Evolutionary conservation across 2,329 filamentous ascomycete genomes (phyloP), one percentile per base, ranked within the genome.

Genomic region (Geosmithia flava): DNA sequence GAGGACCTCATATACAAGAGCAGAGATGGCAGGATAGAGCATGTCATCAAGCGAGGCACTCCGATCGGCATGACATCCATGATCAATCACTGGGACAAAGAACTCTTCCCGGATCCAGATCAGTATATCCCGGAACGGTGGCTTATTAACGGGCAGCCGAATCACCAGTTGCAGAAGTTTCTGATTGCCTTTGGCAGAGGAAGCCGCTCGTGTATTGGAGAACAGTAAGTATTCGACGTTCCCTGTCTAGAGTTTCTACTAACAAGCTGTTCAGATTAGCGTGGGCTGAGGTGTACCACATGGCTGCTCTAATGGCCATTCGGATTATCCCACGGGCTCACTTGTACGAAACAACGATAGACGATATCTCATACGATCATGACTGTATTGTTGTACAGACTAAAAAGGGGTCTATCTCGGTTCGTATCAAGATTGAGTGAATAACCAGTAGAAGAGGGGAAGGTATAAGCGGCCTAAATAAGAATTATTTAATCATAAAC

Each of bases 341-440:
- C 13, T 29, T 55, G 16, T 50, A 51, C 30, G 51, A 54, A 33
- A 55, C 51, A 15, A 51, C 51, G 2, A 47, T 50, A 13, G 51
- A 54, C 10, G 51, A 55, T 20, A 48, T 53, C 17, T 30, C 45
- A 1, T 54, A 54, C 20, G 52, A 53, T 30, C 51, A 53, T 30
- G 52, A 53, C 29, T 43, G 44, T 17, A 45, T 52, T 19, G 50
- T 53, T 7, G 44, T 49, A 20, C 51, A 54, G 47, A 48, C 54
- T 7, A 54, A 53, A 45, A 51, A 52, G 19, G 52, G 45, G 2
- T 47, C 48, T 4, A 48, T 50, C 47, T 49, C 48, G 6, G 48
- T 52, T 59, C 1, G 71, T 71, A 17, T 71, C 68, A 1, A 81
- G 63, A 30, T 30, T 30, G 29, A 30, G 29, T 30, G 29, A 30